Conservation (phyloP, 305 asterid genomes). For the Striga hermonthica region DNA sequence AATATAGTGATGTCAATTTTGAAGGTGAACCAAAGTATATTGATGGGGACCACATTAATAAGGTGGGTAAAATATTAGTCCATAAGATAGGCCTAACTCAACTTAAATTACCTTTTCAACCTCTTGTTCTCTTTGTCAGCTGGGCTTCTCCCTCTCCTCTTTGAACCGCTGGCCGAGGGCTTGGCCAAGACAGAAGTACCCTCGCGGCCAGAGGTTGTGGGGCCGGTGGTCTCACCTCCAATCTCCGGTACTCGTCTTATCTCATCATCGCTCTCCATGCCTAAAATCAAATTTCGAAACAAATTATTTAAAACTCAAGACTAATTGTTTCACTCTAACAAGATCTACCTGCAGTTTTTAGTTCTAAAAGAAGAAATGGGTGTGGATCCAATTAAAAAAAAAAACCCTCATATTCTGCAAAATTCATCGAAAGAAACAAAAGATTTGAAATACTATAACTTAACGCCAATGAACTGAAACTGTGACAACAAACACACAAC, state of each 20-base stretch:
- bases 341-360: not conserved
- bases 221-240: conserved; percentile 61
- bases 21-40: no score
- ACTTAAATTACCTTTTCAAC: conserved; percentile 57
- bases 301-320: not conserved
- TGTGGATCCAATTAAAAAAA: not conserved
- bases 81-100: conserved; percentile 31
- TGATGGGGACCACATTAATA: not conserved
- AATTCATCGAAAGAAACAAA: not conserved
- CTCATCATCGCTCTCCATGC: conserved; percentile 99
- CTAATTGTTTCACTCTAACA: conserved; percentile 7
- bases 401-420: not conserved
- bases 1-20: no score
- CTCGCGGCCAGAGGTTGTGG: conserved; percentile 51
- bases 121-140: conserved; percentile 94
- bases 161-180: conserved; percentile 55
- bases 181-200: conserved; percentile 56
- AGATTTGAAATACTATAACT: not conserved
- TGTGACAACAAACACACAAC: not conserved
- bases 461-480: not conserved
- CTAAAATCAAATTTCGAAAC: conserved; percentile 33
- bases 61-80: conserved; percentile 36
- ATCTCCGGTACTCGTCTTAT: conserved; percentile 95
- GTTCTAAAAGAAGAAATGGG: no score
- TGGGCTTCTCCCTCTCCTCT: conserved; percentile 79